Base-by-base conservation (phyloP, 805 yeast species). In the Ogataea saltuana region DNA sequence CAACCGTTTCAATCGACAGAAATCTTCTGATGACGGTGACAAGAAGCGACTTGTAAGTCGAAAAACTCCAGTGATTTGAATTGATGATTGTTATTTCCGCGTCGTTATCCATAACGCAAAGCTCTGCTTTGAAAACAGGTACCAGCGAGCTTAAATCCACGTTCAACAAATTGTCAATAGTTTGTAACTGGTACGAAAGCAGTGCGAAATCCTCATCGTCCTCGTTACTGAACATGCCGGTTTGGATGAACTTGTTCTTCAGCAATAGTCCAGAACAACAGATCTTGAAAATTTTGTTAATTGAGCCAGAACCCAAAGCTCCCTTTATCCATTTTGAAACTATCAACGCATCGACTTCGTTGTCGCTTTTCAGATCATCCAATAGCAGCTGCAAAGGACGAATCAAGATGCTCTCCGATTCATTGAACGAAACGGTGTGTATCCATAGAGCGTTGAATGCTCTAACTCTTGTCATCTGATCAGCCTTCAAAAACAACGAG, bases 361-460 rank as follows among this genome's bases (percentile, higher is more conserved):
- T 74, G 4, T 65, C 61, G 36, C 66, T 69, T 34, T 62, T 61
- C 16, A 85, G 59, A 31, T 80, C 84, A 57, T 89, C 96, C 25
- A 90, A 60, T 13, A 87, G 65, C 1, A 87, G 58, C 46, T 81
- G 78, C 5, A 88, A 60, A 0, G 96, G 93, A 49, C 83, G 71
- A 6, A 74, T 65, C 10, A 88, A 61, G 6, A 84, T 63, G 2
- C 60, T 49, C 39, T 73, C 81, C 0, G 64, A 40, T 27, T 80
- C 87, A 33, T 72, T 75, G 28, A 64, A 57, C n/a, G 70, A 61
- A 7, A 64, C 47, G 0, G 91, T 74, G 53, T 86, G 91, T 3
- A 72, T 71, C 97, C 97, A 91, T 4, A 90, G 59, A 7, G 78
- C 72, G 39, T 79, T 72, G 49, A 88, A 75, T 0, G 85, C 83